phyloP scores from a whole-genome alignment of 371 early-diverging fungal species.

The Sporodiniella umbellata region DNA sequence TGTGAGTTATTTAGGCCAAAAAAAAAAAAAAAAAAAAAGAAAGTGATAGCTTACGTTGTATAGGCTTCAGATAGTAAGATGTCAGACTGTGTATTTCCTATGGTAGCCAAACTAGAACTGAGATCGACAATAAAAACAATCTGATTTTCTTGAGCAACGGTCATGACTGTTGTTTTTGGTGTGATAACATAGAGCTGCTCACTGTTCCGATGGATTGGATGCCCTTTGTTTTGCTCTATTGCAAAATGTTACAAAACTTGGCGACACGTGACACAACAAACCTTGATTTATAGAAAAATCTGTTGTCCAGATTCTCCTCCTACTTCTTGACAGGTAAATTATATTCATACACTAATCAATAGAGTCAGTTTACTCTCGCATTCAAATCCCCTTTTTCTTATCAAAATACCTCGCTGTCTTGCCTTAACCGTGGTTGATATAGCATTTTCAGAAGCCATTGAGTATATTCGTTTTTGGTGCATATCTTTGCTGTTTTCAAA shows the following conservation, averaged over 20 bases:
- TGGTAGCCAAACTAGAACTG: conserved; percentile 68
- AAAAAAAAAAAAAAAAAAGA: too few species aligned
- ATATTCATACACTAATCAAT: conserved; percentile 24
- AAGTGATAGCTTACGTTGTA: conserved; percentile 41
- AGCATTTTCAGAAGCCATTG: conserved; percentile 44
- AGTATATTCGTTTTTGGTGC: conserved; percentile 44
- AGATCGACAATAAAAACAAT: conserved; percentile 75
- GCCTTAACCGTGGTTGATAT: conserved; percentile 35
- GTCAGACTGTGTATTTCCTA: conserved; percentile 55
- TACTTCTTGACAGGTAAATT: conserved; percentile 36
- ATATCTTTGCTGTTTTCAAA: conserved; percentile 30
- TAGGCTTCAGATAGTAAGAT: conserved; percentile 56
- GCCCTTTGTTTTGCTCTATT: conserved; percentile 1
- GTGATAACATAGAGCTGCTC: conserved; percentile 48
- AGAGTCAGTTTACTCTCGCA: too few species aligned
- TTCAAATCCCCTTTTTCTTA: too few species aligned
- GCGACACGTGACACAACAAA: conserved; percentile 3
- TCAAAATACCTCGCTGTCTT: conserved; percentile 30
- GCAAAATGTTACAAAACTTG: neutral
- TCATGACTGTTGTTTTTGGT: conserved; percentile 63
- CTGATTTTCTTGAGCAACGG: conserved; percentile 59
- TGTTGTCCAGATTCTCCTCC: conserved; percentile 35
- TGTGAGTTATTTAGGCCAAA: too few species aligned
- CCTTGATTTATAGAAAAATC: conserved; percentile 29
- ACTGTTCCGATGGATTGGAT: conserved; percentile 8